Conservation (phyloP, 2,329 filamentous ascomycete species). For the Lachnellula arida region DNA sequence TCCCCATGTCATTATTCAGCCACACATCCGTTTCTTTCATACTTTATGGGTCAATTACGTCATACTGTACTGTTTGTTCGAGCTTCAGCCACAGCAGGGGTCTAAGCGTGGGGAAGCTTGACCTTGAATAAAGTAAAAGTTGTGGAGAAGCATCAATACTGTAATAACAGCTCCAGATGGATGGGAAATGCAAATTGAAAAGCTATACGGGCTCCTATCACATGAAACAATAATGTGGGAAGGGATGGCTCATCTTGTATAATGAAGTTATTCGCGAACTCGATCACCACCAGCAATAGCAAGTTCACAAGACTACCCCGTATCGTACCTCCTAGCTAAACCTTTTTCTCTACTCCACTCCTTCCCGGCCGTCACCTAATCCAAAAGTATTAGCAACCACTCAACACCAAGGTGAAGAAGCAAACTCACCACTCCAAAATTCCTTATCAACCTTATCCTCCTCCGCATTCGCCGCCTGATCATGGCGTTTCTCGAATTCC, state of each 20-base stretch:
- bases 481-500: conserved; percentile 53
- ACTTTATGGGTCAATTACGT: background rate
- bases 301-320: too few species aligned
- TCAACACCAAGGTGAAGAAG: background rate
- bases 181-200: too few species aligned
- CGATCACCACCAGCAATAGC: background rate
- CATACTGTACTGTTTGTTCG: too few species aligned
- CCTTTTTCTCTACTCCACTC: background rate
- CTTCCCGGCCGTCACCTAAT: background rate
- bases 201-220: too few species aligned
- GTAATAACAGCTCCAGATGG: background rate
- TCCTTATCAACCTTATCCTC: conserved; percentile 51
- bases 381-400: background rate
- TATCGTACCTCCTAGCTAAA: background rate
- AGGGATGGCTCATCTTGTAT: background rate
- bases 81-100: too few species aligned
- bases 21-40: background rate
- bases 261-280: background rate
- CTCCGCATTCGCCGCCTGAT: conserved; percentile 37
- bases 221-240: background rate
- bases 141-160: too few species aligned
- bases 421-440: conserved; percentile 44
- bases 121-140: too few species aligned
- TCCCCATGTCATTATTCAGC: background rate
- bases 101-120: too few species aligned